These are phyloP conservation scores for Geotrichum europaeum DNA, from an alignment of 1,139 yeast genomes.

Conservation along the genomic window DNA sequence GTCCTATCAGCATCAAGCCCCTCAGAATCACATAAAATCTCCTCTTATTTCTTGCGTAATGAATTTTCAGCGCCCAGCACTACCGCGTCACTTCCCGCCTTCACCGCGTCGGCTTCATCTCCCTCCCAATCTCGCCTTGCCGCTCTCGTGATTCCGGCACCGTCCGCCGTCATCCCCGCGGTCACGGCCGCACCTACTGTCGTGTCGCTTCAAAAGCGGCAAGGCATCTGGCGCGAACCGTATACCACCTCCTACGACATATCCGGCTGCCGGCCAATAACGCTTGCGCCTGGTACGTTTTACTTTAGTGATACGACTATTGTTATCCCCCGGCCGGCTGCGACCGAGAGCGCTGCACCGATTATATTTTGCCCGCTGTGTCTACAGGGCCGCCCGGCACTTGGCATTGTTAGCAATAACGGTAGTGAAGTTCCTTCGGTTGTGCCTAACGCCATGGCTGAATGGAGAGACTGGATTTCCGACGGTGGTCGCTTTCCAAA, in stretches of 20 bases:
- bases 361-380: conserved; percentile 18
- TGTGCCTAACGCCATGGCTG: conserved; percentile 11
- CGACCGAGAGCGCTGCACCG: conserved; percentile 15
- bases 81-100: background rate
- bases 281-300: conserved; percentile 19
- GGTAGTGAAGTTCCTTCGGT: background rate
- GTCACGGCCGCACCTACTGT: too few relatives aligned
- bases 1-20: background rate
- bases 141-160: background rate
- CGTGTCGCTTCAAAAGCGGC: background rate
- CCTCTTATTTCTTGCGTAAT: background rate
- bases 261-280: conserved; percentile 21
- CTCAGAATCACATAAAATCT: background rate
- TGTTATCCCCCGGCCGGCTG: conserved; percentile 4
- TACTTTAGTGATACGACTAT: conserved; percentile 9
- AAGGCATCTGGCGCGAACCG: conserved; percentile 15
- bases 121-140: background rate
- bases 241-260: background rate
- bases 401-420: conserved; percentile 7
- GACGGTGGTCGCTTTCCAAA: conserved; percentile 10
- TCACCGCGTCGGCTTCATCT: background rate
- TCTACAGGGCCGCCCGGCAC: conserved; percentile 21
- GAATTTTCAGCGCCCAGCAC: background rate
- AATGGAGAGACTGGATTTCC: conserved; percentile 22
- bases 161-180: background rate